Evolutionary conservation across 148 eudicot species (phyloP).

Genomic region (Chenopodium berlandieri): DNA sequence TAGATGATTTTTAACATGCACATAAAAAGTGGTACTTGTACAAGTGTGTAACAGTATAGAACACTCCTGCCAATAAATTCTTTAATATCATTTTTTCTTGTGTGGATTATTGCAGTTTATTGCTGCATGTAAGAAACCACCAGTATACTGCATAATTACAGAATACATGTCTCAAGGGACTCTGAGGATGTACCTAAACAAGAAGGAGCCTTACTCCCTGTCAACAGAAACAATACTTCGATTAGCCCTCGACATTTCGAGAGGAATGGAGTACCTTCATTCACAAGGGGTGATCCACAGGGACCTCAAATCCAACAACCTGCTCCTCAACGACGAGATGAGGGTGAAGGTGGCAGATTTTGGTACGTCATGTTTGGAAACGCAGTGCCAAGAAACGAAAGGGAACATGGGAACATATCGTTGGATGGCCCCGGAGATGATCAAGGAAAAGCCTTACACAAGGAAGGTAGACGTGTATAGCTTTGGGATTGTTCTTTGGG

Average conservation of each 20-base stretch:
- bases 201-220: slow-evolving; percentile 93
- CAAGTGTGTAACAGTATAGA: no score
- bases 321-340: slow-evolving; percentile 93
- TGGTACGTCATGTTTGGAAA: slow-evolving; percentile 93
- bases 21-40: no score
- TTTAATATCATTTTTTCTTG: no score
- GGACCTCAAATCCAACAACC: slow-evolving; percentile 85
- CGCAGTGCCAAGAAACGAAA: slow-evolving; percentile 74
- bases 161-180: slow-evolving; percentile 99
- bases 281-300: slow-evolving; percentile 97
- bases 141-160: slow-evolving; percentile 92
- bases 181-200: slow-evolving; percentile 93
- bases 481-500: slow-evolving; percentile 96
- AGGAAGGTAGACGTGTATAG: slow-evolving; percentile 95
- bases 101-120: slow-evolving; percentile 63
- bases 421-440: slow-evolving; percentile 99
- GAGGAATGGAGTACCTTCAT: slow-evolving; percentile 96
- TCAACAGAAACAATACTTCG: slow-evolving; percentile 79
- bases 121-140: slow-evolving; percentile 97
- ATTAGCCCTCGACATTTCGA: slow-evolving; percentile 91
- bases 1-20: no score
- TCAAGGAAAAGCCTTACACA: slow-evolving; percentile 79
- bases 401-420: slow-evolving; percentile 97
- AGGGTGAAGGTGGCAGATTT: slow-evolving; percentile 96
- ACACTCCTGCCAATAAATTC: no score